Conservation (phyloP, 768 basidiomycete genomes). For the Termitomyces sp. region DNA sequence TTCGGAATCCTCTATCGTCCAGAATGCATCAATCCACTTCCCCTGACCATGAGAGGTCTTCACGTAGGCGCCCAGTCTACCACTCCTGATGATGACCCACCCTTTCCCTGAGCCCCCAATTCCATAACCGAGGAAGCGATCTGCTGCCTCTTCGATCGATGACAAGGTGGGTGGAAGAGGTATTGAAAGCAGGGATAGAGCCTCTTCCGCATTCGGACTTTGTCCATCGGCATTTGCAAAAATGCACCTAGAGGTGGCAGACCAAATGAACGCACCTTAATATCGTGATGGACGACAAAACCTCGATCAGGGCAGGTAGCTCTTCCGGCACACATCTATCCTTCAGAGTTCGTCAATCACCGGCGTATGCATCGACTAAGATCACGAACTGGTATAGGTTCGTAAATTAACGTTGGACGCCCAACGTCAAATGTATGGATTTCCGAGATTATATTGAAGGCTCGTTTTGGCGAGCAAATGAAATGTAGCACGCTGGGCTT, state of each 20-base stretch:
- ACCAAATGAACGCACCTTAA: conserved; percentile 46
- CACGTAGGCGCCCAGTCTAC: conserved; percentile 65
- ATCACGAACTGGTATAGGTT: conserved; percentile 75
- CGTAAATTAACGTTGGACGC: conserved; percentile 68
- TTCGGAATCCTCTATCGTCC: conserved; percentile 39
- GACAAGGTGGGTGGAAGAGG: conserved; percentile 40
- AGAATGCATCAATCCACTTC: conserved; percentile 73
- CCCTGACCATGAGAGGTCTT: conserved; percentile 30
- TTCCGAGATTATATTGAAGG: conserved; percentile 60
- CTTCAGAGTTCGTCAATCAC: conserved; percentile 27
- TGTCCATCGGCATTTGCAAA: neutral
- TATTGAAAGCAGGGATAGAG: conserved; percentile 57
- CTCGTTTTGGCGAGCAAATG: conserved; percentile 77
- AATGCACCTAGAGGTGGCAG: neutral
- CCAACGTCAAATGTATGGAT: conserved; percentile 47
- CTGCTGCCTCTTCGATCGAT: conserved; percentile 63
- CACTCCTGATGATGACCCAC: conserved; percentile 71
- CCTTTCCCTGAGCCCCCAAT: conserved; percentile 46
- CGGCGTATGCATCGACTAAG: neutral
- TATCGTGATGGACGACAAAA: conserved; percentile 56
- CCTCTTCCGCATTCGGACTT: conserved; percentile 88
- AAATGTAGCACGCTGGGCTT: conserved; percentile 65
- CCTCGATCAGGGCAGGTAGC: conserved; percentile 54
- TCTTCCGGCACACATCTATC: conserved; percentile 78
- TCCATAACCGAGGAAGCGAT: conserved; percentile 53